Evolutionary conservation across 192 early-diverging fungal species (phyloP).

Genomic region (Phycomyces nitens): DNA sequence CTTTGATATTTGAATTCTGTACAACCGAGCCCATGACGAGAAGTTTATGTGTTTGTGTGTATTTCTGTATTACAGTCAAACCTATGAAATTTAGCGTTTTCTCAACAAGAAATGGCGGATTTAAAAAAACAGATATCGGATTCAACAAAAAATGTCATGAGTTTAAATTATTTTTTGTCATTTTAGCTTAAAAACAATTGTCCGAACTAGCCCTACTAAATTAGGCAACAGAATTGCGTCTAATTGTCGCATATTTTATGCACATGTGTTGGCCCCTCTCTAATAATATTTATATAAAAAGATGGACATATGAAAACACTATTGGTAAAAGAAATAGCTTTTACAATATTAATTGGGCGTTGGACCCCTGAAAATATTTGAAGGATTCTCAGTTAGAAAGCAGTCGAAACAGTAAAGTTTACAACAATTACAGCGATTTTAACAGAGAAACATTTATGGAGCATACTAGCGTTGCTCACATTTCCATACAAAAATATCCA

Average conservation of each 20-base stretch:
- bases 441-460: slow-evolving; percentile 17
- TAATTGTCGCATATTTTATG: slow-evolving; percentile 11
- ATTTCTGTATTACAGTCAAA: not conserved
- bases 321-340: slow-evolving; percentile 3
- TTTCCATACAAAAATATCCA: too few relatives aligned
- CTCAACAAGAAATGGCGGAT: too few relatives aligned
- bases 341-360: slow-evolving; percentile 7
- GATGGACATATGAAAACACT: slow-evolving; percentile 8
- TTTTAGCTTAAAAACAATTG: not conserved
- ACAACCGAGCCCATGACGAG: too few relatives aligned
- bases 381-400: slow-evolving; percentile 10
- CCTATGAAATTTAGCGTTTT: slow-evolving; percentile 1
- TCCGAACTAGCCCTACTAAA: not conserved
- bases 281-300: slow-evolving; percentile 4
- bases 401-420: slow-evolving; percentile 7
- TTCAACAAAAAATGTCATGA: not conserved
- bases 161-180: not conserved
- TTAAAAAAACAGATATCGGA: not conserved
- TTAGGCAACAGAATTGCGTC: not conserved
- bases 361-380: slow-evolving; percentile 5
- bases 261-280: slow-evolving; percentile 6
- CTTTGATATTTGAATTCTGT: too few relatives aligned
- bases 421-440: slow-evolving; percentile 7
- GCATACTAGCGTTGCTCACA: too few relatives aligned
- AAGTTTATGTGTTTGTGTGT: too few relatives aligned